Evolutionary conservation across 768 basidiomycete genomes (phyloP), one percentile per base, ranked within the genome.

Genomic region (Pleurotus salmoneostramineus): DNA sequence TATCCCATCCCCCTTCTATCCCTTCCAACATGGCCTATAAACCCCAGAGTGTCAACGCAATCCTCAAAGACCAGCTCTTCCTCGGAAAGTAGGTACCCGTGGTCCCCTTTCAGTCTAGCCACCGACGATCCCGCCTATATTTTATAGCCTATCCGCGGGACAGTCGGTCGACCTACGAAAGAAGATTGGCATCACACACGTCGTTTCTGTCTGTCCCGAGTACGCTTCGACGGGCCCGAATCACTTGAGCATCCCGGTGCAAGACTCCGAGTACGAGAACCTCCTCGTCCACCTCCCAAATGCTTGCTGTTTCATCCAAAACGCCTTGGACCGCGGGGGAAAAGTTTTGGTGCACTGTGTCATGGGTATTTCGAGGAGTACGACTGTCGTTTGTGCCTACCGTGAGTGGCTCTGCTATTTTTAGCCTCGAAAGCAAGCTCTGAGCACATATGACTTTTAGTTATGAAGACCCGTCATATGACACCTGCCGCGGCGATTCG

Each of bases 331-430:
- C 6, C 40, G 65, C 1, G 78, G 79, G 27, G 87, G 87, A 0
- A 77, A 72, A 47, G 81, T 89, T 4, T 77, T 91, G 7, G 84
- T 90, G 11, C 89, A 91, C 60, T 90, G 89, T 65, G 73, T 84
- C 7, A 86, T 88, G 82, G 89, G 89, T 4, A 70, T 90, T 6
- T 91, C 86, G 0, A 76, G 89, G 60, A 89, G 87, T 61, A 74
- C 82, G 40, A 83, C 88, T 6, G 79, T 82, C 27, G 73, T 84
- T 27, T 79, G 78, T 50, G 83, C 82, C 12, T 85, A 79, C 65
- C 66, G 80, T 83, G 66, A 70, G 81, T 74, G 49, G 36, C 56
- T 42, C 55, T 50, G 34, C 50, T 33, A 27, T 57, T 33, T 21
- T 21, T 33, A 10, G 21, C 49, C 14, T 17, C 40, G n/a, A 50